Evolutionary conservation across 257 asterid genomes (phyloP).

Genomic region (Fraxinus americana): DNA sequence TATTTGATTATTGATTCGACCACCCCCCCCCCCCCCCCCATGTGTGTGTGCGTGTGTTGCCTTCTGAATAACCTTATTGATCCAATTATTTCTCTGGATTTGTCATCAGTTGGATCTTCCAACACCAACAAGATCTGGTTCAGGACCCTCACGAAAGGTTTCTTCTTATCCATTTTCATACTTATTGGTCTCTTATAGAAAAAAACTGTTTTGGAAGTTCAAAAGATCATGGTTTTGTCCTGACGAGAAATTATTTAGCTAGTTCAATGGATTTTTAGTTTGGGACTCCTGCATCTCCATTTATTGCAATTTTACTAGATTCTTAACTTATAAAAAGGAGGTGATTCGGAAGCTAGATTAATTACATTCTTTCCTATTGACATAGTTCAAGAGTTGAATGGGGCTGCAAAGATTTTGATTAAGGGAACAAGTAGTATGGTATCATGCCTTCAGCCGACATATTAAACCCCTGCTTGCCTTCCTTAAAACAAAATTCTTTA

Average conservation of each 20-base stretch:
- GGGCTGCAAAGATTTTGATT: not conserved
- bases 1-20: not conserved
- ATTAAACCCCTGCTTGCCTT: too few species aligned
- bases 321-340: not conserved
- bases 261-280: not conserved
- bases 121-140: conserved; percentile 69
- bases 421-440: not conserved
- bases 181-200: not conserved
- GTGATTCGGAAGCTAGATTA: not conserved
- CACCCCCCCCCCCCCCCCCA: too few species aligned
- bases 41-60: not conserved
- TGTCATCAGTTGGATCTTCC: conserved; percentile 64
- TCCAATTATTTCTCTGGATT: conserved; percentile 30
- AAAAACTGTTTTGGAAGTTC: not conserved
- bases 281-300: not conserved
- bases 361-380: not conserved
- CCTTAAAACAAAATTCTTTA: too few species aligned
- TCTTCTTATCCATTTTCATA: conserved; percentile 15
- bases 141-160: conserved; percentile 91
- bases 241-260: not conserved
- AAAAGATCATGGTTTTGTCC: not conserved
- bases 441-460: not conserved
- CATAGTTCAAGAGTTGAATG: not conserved
- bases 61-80: conserved; percentile 18
- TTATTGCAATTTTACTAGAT: too few species aligned